A percentile compares a stretch with the other conserved stretches of the same genome.
These are phyloP conservation scores for Metschnikowia bowlesiae DNA, from an alignment of 805 yeast species.

Conservation along the genomic window DNA sequence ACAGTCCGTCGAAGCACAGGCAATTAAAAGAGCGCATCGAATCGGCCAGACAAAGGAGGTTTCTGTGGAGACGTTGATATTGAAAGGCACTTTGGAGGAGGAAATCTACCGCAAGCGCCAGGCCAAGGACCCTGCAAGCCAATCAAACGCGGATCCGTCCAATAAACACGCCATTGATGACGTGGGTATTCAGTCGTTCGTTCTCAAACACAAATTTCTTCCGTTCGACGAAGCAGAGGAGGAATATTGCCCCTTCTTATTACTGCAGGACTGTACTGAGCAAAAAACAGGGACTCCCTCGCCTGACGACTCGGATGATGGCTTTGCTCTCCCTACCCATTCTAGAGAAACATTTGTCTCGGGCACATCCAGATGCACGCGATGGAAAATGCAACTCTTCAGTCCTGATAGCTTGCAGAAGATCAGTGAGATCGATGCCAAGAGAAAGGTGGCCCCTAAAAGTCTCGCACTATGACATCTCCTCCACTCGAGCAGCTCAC, in stretches of 20 bases:
- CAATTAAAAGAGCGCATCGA: constrained; percentile 72
- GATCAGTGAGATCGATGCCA: constrained; percentile 14
- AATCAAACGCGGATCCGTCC: constrained; percentile 9
- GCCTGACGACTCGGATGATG: background rate
- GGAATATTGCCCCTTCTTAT: constrained; percentile 36
- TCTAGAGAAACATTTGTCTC: constrained; percentile 16
- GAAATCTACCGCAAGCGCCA: constrained; percentile 51
- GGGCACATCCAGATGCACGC: constrained; percentile 2
- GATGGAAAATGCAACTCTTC: constrained; percentile 30
- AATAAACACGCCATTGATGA: constrained; percentile 52
- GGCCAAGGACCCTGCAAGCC: constrained; percentile 9
- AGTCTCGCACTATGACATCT: constrained; percentile 42
- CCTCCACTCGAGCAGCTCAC: constrained; percentile 56
- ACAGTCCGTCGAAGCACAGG: constrained; percentile 66
- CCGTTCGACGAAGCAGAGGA: constrained; percentile 21
- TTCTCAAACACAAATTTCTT: constrained; percentile 48
- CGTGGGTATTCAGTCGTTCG: constrained; percentile 52
- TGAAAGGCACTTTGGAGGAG: constrained; percentile 62
- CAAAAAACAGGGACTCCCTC: constrained; percentile 7
- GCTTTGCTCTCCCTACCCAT: constrained; percentile 16
- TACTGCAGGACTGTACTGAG: background rate
- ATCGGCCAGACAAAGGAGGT: constrained; percentile 67
- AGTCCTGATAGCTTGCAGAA: constrained; percentile 28
- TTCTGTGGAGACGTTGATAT: constrained; percentile 61
- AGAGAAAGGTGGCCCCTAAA: background rate